Evolutionary conservation across 2,329 filamentous ascomycete species (phyloP).

Genomic region (Canariomyces notabilis): DNA sequence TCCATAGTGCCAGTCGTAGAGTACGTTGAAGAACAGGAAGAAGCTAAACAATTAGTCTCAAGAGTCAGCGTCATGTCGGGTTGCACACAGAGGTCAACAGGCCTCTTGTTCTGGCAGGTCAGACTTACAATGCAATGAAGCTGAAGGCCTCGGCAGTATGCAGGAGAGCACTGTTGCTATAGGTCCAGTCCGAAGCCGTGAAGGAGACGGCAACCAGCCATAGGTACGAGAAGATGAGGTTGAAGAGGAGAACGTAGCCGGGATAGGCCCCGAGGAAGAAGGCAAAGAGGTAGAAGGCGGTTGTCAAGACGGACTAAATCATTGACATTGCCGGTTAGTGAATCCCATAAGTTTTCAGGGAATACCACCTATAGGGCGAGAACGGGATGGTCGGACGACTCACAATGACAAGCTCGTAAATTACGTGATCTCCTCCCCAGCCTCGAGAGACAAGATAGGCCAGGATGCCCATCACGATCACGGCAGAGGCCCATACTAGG

Average conservation of each 20-base stretch:
- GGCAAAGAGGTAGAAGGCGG: conserved; percentile 29
- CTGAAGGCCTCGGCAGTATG: conserved; percentile 32
- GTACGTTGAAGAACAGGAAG: conserved; percentile 31
- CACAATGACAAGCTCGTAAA: conserved; percentile 33
- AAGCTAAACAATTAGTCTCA: no score
- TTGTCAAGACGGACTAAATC: conserved; percentile 30
- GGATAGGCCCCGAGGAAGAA: conserved; percentile 28
- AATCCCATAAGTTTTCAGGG: no score
- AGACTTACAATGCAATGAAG: conserved; percentile 33
- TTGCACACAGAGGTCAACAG: not conserved
- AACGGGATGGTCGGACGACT: no score
- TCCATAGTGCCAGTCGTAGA: conserved; percentile 31
- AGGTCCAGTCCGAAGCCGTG: conserved; percentile 28
- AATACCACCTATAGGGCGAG: no score
- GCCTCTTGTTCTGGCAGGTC: not conserved
- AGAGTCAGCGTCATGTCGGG: not conserved
- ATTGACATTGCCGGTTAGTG: no score
- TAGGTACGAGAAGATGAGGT: conserved; percentile 34
- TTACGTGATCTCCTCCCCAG: conserved; percentile 24
- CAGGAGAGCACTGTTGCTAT: conserved; percentile 20
- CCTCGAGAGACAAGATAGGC: conserved; percentile 28
- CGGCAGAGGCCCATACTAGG: conserved; percentile 31
- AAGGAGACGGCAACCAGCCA: conserved; percentile 33
- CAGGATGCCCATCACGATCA: conserved; percentile 33
- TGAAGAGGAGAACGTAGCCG: conserved; percentile 29